phyloP scores from a whole-genome alignment of 768 basidiomycete genomes.

The Pleurotus pulmonarius region DNA sequence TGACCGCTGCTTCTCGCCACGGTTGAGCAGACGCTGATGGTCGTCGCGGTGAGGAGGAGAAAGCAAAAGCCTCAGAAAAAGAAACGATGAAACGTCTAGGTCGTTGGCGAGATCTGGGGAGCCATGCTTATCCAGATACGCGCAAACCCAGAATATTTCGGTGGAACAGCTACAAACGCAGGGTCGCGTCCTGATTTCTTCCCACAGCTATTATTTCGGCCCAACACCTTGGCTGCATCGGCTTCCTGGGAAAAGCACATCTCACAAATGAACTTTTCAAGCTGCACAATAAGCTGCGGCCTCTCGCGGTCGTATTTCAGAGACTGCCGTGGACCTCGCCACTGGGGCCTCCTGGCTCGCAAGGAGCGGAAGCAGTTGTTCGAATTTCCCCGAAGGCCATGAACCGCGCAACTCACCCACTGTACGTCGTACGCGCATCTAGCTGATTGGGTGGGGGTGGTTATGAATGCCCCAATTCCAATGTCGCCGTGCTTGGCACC shows the following conservation, averaged over 20 bases:
- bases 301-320: no score
- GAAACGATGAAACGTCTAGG: slow-evolving; percentile 7
- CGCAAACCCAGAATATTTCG: slow-evolving; percentile 5
- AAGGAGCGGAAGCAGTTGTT: no score
- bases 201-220: slow-evolving; percentile 7
- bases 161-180: slow-evolving; percentile 5
- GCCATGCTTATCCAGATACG: slow-evolving; percentile 9
- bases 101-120: slow-evolving; percentile 6
- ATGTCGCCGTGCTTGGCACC: no score
- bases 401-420: no score
- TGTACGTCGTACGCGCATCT: no score
- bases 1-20: slow-evolving; percentile 5
- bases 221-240: slow-evolving; percentile 1
- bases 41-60: neutral
- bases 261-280: slow-evolving; percentile 5
- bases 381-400: no score
- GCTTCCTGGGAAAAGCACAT: slow-evolving; percentile 5
- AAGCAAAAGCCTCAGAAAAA: neutral
- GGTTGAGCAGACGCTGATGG: neutral
- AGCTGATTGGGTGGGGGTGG: no score
- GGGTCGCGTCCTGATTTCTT: slow-evolving; percentile 2
- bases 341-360: no score
- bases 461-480: no score
- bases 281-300: neutral
- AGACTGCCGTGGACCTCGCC: no score